A percentile compares a stretch with the other conserved stretches of the same genome.
Conservation (phyloP, 1,284 basidiomycete species). For the Apiotrichum sp. region DNA sequence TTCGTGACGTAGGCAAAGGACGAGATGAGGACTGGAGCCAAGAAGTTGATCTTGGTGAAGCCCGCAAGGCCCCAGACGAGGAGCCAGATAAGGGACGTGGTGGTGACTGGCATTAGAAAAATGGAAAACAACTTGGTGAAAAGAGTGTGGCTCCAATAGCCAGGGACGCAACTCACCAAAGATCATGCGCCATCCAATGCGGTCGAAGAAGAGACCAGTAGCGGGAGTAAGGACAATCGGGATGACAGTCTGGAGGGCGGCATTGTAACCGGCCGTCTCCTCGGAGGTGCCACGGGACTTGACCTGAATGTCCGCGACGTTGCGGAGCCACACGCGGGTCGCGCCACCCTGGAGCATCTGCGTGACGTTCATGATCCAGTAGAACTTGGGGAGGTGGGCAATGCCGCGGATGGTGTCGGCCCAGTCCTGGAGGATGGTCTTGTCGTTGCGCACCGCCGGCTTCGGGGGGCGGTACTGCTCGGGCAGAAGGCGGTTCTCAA, state of each 20-base stretch:
- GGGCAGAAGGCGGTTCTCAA: slow-evolving; percentile 32
- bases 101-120: neutral
- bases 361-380: slow-evolving; percentile 29
- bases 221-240: slow-evolving; percentile 48
- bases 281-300: slow-evolving; percentile 43
- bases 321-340: slow-evolving; percentile 43
- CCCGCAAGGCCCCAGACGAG: slow-evolving; percentile 46
- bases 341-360: slow-evolving; percentile 43
- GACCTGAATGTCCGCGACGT: slow-evolving; percentile 47
- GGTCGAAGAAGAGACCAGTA: slow-evolving; percentile 41
- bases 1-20: slow-evolving; percentile 21
- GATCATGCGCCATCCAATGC: slow-evolving; percentile 37
- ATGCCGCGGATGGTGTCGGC: slow-evolving; percentile 1
- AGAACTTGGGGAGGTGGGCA: slow-evolving; percentile 26
- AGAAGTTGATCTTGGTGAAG: slow-evolving; percentile 45
- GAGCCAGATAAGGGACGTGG: slow-evolving; percentile 32
- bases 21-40: slow-evolving; percentile 43
- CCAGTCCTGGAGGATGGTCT: slow-evolving; percentile 9
- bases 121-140: neutral
- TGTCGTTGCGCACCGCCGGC: slow-evolving; percentile 8
- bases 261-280: slow-evolving; percentile 48
- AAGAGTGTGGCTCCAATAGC: neutral
- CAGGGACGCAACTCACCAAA: slow-evolving; percentile 11
- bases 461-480: slow-evolving; percentile 5
- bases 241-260: slow-evolving; percentile 45